Evolutionary conservation across 441 rosid species (phyloP).

Genomic region (Euphorbia schlechtendalii): DNA sequence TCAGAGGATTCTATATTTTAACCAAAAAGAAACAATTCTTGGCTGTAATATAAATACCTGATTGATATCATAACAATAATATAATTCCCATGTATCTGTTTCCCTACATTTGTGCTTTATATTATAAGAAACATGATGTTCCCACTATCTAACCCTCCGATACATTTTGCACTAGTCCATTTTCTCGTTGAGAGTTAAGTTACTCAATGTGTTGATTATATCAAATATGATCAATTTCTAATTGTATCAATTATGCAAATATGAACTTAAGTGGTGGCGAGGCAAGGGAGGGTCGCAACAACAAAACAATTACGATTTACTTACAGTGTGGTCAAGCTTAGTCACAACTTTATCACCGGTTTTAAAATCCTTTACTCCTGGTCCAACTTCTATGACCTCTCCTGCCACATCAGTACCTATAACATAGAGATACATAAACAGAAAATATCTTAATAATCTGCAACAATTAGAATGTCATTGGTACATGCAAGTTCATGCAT

Average conservation of each 20-base stretch:
- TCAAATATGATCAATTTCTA: neutral
- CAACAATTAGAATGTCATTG: neutral
- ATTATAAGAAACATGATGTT: neutral
- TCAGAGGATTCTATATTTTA: neutral
- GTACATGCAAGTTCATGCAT: no score
- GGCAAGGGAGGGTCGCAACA: neutral
- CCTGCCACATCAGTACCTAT: conserved; percentile 71
- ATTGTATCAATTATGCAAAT: neutral
- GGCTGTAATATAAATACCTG: neutral
- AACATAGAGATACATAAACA: neutral
- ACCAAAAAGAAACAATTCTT: neutral
- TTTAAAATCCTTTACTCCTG: conserved; percentile 48
- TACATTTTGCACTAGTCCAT: no score
- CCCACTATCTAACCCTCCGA: neutral
- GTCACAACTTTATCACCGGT: conserved; percentile 77
- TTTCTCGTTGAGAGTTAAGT: no score
- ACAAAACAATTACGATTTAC: conserved; percentile 1
- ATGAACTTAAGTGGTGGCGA: neutral
- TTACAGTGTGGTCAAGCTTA: conserved; percentile 23
- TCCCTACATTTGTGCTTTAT: neutral
- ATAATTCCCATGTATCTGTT: neutral
- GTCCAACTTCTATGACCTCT: conserved; percentile 58
- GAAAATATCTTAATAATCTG: neutral
- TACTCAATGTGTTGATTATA: no score
- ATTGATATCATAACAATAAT: neutral